phyloP scores from a whole-genome alignment of 2,329 filamentous ascomycete genomes.

The Dactylellina drechsleri region DNA sequence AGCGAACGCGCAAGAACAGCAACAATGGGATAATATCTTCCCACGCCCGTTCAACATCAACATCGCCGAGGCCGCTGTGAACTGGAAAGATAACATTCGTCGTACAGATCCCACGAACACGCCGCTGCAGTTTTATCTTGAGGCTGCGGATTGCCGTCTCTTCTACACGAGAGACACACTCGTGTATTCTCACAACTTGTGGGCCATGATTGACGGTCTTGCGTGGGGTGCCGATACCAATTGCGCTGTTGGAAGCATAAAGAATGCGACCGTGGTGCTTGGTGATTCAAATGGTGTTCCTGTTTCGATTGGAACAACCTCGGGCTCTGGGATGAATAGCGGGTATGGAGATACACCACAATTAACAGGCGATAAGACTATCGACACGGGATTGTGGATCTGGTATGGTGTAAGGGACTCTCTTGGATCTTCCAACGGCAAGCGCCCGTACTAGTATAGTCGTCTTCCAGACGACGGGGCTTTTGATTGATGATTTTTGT shows the following conservation, averaged over 20 bases:
- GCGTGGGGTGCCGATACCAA: slow-evolving; percentile 34
- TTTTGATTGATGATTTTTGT: neutral
- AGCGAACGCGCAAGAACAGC: slow-evolving; percentile 13
- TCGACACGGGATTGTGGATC: slow-evolving; percentile 37
- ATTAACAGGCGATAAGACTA: slow-evolving; percentile 41
- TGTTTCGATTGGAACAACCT: slow-evolving; percentile 32
- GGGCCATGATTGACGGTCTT: slow-evolving; percentile 31
- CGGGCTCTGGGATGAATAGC: slow-evolving; percentile 18
- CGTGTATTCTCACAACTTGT: slow-evolving; percentile 32
- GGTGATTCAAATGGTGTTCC: slow-evolving; percentile 46
- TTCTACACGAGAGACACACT: slow-evolving; percentile 68
- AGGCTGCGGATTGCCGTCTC: slow-evolving; percentile 71
- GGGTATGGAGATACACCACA: slow-evolving; percentile 34
- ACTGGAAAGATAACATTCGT: slow-evolving; percentile 48
- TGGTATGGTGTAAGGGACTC: slow-evolving; percentile 44
- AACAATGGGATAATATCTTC: slow-evolving; percentile 36
- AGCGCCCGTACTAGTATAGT: slow-evolving; percentile 15
- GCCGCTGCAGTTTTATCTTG: slow-evolving; percentile 71
- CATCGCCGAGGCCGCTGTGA: slow-evolving; percentile 49
- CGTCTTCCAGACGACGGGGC: neutral
- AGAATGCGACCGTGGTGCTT: slow-evolving; percentile 47
- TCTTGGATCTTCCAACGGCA: slow-evolving; percentile 18
- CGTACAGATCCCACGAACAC: slow-evolving; percentile 31
- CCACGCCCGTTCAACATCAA: slow-evolving; percentile 58
- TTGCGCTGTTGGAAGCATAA: slow-evolving; percentile 41